Conservation (phyloP, 2,329 filamentous ascomycete species). For the Anthostomella pinea region DNA sequence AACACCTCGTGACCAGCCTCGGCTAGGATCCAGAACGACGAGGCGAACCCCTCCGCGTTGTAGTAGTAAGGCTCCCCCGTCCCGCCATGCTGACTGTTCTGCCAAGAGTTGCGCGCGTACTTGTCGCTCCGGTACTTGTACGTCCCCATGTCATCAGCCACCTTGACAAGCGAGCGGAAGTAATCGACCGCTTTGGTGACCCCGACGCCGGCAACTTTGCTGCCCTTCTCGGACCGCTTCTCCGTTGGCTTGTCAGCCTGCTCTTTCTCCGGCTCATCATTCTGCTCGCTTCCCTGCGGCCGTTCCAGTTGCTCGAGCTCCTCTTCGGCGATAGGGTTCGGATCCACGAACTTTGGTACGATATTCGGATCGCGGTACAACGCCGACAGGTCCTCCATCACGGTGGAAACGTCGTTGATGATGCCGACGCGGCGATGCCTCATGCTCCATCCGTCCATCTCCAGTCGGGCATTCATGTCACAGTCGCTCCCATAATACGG, state of each 20-base stretch:
- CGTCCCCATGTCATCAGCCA: conserved; percentile 29
- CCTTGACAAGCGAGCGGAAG: conserved; percentile 27
- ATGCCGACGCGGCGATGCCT: conserved; percentile 33
- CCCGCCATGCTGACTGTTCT: conserved; percentile 48
- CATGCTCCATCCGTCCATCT: conserved; percentile 37
- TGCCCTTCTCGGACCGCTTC: conserved; percentile 8
- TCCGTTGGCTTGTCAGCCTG: not conserved
- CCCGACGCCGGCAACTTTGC: conserved; percentile 8
- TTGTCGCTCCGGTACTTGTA: conserved; percentile 28
- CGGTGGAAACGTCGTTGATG: conserved; percentile 38
- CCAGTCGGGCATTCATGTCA: conserved; percentile 42
- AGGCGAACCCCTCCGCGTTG: conserved; percentile 42
- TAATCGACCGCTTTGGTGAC: conserved; percentile 26
- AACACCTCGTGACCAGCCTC: conserved; percentile 42
- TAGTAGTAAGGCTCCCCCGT: conserved; percentile 53
- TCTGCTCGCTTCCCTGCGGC: conserved; percentile 12
- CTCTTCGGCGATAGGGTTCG: conserved; percentile 31
- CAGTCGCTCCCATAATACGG: conserved; percentile 50
- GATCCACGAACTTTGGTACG: conserved; percentile 30
- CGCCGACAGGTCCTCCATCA: conserved; percentile 36
- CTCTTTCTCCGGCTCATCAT: conserved; percentile 4
- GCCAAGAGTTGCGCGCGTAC: conserved; percentile 48
- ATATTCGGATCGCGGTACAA: conserved; percentile 35
- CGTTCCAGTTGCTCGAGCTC: conserved; percentile 19
- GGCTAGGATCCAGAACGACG: conserved; percentile 42